Evolutionary conservation across 2,329 filamentous ascomycete genomes (phyloP).

Genomic region (Pseudogymnoascus sp.): DNA sequence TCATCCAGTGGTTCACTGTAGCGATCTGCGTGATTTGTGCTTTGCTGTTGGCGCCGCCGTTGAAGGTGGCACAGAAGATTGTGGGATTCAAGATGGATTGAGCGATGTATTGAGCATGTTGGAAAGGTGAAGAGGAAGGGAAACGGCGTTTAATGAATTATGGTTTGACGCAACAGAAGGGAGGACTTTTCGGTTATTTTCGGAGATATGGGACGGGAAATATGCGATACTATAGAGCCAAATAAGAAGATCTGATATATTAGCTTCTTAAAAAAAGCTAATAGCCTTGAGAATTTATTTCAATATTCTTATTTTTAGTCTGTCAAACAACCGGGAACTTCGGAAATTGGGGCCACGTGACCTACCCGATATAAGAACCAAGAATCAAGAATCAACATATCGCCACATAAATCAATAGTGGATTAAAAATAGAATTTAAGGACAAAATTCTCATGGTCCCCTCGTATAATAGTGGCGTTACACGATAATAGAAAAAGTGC

Average conservation of each 20-base stretch:
- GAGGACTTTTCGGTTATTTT: background rate
- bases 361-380: background rate
- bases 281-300: background rate
- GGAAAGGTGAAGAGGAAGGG: background rate
- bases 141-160: background rate
- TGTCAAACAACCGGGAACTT: background rate
- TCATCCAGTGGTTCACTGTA: conserved; percentile 60
- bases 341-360: background rate
- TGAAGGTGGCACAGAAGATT: conserved; percentile 40
- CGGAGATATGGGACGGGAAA: background rate
- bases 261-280: background rate
- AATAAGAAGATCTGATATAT: background rate
- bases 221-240: background rate
- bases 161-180: background rate
- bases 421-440: background rate
- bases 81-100: background rate
- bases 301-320: background rate
- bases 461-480: background rate
- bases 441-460: background rate
- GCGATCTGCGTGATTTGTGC: conserved; percentile 57
- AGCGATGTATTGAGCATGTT: background rate
- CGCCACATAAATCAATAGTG: background rate
- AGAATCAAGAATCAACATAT: background rate
- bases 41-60: conserved; percentile 42
- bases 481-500: background rate